Base-by-base conservation (phyloP, 331 rosid species). In the Malus hybrid region DNA sequence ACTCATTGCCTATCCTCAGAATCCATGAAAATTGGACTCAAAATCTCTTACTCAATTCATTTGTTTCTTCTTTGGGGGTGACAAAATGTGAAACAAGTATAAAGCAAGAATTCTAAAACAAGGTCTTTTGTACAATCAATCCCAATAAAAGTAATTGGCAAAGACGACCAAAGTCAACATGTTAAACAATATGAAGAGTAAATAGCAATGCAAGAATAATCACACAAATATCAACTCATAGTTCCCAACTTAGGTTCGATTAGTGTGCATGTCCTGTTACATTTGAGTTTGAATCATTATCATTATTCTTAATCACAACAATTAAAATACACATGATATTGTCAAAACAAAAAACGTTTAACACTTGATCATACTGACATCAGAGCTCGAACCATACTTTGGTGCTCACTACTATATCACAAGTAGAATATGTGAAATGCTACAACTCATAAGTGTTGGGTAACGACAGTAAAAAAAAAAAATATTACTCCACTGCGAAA, bases 91-190 rank as follows among this genome's bases (percentile, higher is more conserved):
- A 61, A 63, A 46, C 82, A 73, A 73, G 82, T 62, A 68, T 10
- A 57, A 68, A 68, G 79, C 76, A 62, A 74, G 26, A 74, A 80
- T 68, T 80, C 83, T 71, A 26, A 62, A 79, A 68, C 15, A 36
- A 36, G 36, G 1, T 3, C 52, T 36, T 66, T 34, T 11, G 5
- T 66, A 30, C 26, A 18, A 11, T 18, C 16, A 34, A 66, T 66
- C 70, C 70, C 53, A 10, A 66, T 36, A n/a, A 64, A 9, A 61
- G 30, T 16, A 61, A 26, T 61, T 57, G 4, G 20, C 57, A 16
- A 52, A 6, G 57, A 16, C 4, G 20, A 52, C 20, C 57, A 6
- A 52, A 52, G 57, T 52, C 20, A 6, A 6, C 6, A 16, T 50
- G 56, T 50, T 50, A 50, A 50, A 50, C 19, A 50, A 14, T 2